phyloP scores from a whole-genome alignment of 2,329 filamentous ascomycete species.

The Xylaria sp. region DNA sequence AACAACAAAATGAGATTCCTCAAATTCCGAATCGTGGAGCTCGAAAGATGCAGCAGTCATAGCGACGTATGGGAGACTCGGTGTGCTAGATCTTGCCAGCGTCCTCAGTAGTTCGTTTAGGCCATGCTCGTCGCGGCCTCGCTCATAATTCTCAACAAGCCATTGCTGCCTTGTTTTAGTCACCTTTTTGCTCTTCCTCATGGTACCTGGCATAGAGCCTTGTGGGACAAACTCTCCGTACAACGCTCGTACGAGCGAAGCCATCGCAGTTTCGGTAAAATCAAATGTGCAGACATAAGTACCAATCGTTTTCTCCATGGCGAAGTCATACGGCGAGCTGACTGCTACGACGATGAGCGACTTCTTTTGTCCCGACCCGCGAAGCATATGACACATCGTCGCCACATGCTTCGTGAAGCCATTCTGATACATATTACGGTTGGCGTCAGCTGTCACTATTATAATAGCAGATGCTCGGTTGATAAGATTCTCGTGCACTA shows the following conservation, averaged over 20 bases:
- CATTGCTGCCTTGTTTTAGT: slow-evolving; percentile 93
- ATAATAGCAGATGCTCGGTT: slow-evolving; percentile 88
- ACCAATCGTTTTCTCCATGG: slow-evolving; percentile 87
- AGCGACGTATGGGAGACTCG: slow-evolving; percentile 75
- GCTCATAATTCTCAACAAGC: slow-evolving; percentile 90
- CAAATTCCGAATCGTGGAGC: slow-evolving; percentile 73
- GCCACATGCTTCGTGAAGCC: slow-evolving; percentile 96
- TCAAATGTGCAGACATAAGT: slow-evolving; percentile 97
- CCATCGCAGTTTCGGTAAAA: slow-evolving; percentile 91
- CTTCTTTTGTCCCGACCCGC: slow-evolving; percentile 82
- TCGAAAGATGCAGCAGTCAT: slow-evolving; percentile 81
- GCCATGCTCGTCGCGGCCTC: slow-evolving; percentile 77
- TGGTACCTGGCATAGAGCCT: slow-evolving; percentile 74
- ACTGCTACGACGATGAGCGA: slow-evolving; percentile 91
- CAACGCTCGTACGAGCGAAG: slow-evolving; percentile 82
- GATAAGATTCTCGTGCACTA: slow-evolving; percentile 90
- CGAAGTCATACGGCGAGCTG: slow-evolving; percentile 96
- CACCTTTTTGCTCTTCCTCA: slow-evolving; percentile 87
- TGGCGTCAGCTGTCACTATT: slow-evolving; percentile 91
- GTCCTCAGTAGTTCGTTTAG: slow-evolving; percentile 79
- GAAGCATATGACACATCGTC: slow-evolving; percentile 90
- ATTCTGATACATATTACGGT: slow-evolving; percentile 91
- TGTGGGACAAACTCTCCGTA: slow-evolving; percentile 76
- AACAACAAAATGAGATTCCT: slow-evolving; percentile 90
- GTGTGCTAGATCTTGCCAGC: slow-evolving; percentile 73